A percentile compares a stretch with the other conserved stretches of the same genome.
phyloP scores from a whole-genome alignment of 2,329 filamentous ascomycete genomes.

The Penicillium expansum region DNA sequence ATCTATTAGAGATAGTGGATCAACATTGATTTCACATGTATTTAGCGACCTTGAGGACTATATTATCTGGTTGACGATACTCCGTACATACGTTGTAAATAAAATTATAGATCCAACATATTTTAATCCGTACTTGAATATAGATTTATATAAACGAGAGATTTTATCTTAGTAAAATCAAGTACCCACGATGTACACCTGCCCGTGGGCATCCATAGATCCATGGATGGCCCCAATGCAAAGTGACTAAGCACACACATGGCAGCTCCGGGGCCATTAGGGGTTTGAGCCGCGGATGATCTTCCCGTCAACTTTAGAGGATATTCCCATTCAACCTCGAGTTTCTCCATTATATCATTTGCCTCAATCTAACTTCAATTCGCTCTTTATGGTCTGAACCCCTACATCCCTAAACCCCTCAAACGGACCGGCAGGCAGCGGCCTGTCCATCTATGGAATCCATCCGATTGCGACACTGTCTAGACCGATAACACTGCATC shows the following conservation, averaged over 20 bases:
- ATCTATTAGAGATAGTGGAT: background rate
- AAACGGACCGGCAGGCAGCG: conserved; percentile 19
- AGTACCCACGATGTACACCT: background rate
- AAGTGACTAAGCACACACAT: conserved; percentile 26
- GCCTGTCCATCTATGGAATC: conserved; percentile 28
- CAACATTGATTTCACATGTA: background rate
- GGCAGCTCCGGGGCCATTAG: conserved; percentile 9
- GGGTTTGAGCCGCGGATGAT: conserved; percentile 19
- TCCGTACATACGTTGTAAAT: background rate
- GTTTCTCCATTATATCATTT: background rate
- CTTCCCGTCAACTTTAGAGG: background rate
- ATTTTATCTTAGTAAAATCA: background rate
- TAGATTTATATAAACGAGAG: background rate
- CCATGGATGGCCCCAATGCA: background rate
- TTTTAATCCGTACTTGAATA: background rate
- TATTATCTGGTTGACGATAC: background rate
- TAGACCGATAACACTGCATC: conserved; percentile 25
- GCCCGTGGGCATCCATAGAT: too few relatives aligned
- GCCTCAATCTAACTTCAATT: conserved; percentile 18
- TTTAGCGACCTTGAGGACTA: background rate
- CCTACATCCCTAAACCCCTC: conserved; percentile 8
- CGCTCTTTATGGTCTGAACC: conserved; percentile 23
- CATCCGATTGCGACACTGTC: conserved; percentile 13
- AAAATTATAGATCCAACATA: background rate
- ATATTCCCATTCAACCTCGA: background rate